phyloP scores from a whole-genome alignment of 2,329 filamentous ascomycete genomes.

The Penicillium hordei region DNA sequence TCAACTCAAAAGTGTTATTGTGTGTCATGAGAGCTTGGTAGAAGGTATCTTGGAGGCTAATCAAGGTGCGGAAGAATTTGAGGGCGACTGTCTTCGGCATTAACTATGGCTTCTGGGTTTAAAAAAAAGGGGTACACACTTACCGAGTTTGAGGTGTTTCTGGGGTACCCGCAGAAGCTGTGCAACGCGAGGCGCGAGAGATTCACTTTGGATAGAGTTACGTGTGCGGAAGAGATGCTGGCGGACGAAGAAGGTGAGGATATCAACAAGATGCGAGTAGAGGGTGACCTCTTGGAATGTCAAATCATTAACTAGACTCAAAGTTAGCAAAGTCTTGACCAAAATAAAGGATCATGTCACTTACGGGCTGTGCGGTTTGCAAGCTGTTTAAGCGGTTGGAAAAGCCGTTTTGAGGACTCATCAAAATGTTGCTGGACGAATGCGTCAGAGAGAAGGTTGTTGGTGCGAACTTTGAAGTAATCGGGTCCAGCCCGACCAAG shows the following conservation, averaged over 20 bases:
- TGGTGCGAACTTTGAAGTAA: constrained; percentile 62
- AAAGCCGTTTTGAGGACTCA: constrained; percentile 77
- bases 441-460: constrained; percentile 74
- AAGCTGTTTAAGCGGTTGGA: constrained; percentile 80
- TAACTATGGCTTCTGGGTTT: neutral
- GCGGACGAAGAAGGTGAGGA: constrained; percentile 89
- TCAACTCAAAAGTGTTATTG: constrained; percentile 76
- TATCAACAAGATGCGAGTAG: constrained; percentile 86
- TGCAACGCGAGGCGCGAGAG: constrained; percentile 73
- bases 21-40: constrained; percentile 83
- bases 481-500: constrained; percentile 66
- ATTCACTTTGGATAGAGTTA: constrained; percentile 79
- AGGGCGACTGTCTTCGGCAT: constrained; percentile 64
- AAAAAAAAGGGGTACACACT: constrained; percentile 34
- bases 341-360: constrained; percentile 23
- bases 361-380: constrained; percentile 61
- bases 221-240: constrained; percentile 85
- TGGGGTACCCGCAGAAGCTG: constrained; percentile 80
- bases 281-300: constrained; percentile 83
- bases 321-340: constrained; percentile 5
- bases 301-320: constrained; percentile 63
- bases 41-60: constrained; percentile 85
- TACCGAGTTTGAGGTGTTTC: constrained; percentile 89
- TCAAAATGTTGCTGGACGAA: constrained; percentile 92
- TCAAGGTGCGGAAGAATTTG: constrained; percentile 87